Evolutionary conservation across 1,284 basidiomycete genomes (phyloP), one percentile per base, ranked within the genome.

Genomic region (Papiliotrema laurentii): DNA sequence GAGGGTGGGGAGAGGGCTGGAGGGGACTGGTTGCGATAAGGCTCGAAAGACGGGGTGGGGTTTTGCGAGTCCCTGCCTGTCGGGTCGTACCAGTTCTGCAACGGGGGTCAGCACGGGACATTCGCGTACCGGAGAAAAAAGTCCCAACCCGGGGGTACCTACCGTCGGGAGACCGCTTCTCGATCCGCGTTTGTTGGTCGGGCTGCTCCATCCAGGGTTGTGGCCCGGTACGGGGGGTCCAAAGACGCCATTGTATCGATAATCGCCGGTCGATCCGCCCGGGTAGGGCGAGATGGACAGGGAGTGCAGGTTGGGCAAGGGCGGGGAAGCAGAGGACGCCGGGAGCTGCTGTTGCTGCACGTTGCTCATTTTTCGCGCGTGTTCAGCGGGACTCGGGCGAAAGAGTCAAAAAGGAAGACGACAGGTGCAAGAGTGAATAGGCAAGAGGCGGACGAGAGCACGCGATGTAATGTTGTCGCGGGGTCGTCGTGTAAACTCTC

Each of bases 161-260:
- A 71, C 69, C 18, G 53, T 50, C 5, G 69, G 69, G 28, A 72
- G 49, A n/a, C 69, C 69, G 14, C 56, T 61, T 45, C 69, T 53
- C 10, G 61, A 64, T n/a, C 59, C 60, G n/a, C 66, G 58, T 47
- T 68, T 67, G 24, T 40, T 26, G 42, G 58, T 59, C 24, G 61
- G 60, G 37, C 61, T 63, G 18, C 53, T 54, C 54, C 61, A 52
- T 49, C 66, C 54, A 3, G 9, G 30, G 11, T 41, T 59, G 49
- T 18, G 46, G 37, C 33, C 48, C 36, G 60, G 51, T 9, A 46
- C 55, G 22, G 69, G 66, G 2, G 69, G 68, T 4, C 68, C 69
- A 50, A 72, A 72, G 2, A 70, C 66, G 21, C 64, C 64, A 51
- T 66, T 68, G 51, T 67, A 72, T n/a, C 66, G 56, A 50, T 69